phyloP scores from a whole-genome alignment of 306 rosid species.

The Luffa aegyptiaca region DNA sequence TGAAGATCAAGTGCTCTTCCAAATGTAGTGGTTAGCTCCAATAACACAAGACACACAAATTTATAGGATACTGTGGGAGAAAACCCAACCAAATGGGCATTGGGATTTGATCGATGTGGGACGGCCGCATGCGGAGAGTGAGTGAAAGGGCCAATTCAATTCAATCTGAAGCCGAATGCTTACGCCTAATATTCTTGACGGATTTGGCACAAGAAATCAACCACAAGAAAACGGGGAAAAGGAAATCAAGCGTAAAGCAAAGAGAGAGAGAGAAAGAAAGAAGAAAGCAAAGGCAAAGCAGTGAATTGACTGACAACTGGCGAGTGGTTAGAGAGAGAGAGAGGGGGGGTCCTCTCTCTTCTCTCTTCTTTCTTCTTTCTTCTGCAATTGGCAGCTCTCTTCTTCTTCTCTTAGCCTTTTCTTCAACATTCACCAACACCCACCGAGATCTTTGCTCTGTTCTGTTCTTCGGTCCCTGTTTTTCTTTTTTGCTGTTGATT shows the following conservation, averaged over 20 bases:
- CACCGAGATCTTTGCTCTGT: neutral
- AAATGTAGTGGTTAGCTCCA: neutral
- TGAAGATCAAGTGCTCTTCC: neutral
- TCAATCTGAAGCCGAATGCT: neutral
- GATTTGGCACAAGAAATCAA: neutral
- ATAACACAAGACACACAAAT: neutral
- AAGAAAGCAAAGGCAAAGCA: constrained; percentile 29
- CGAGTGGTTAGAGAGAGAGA: constrained; percentile 43
- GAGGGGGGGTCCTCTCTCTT: constrained; percentile 13
- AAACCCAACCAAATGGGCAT: neutral
- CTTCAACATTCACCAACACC: neutral
- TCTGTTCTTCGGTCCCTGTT: neutral
- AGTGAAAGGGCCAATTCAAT: neutral
- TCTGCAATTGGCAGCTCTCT: constrained; percentile 33
- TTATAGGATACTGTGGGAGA: neutral
- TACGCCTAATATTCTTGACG: neutral
- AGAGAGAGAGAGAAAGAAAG: neutral
- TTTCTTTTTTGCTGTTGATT: neutral
- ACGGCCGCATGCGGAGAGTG: neutral
- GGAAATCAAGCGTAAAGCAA: constrained; percentile 1
- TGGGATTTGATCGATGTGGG: neutral
- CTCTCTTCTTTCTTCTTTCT: constrained; percentile 24
- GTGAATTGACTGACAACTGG: constrained; percentile 35
- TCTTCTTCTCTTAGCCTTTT: constrained; percentile 13
- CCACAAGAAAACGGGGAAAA: neutral